Conservation (phyloP, 1,284 basidiomycete genomes). For the Vanrija humicola region DNA sequence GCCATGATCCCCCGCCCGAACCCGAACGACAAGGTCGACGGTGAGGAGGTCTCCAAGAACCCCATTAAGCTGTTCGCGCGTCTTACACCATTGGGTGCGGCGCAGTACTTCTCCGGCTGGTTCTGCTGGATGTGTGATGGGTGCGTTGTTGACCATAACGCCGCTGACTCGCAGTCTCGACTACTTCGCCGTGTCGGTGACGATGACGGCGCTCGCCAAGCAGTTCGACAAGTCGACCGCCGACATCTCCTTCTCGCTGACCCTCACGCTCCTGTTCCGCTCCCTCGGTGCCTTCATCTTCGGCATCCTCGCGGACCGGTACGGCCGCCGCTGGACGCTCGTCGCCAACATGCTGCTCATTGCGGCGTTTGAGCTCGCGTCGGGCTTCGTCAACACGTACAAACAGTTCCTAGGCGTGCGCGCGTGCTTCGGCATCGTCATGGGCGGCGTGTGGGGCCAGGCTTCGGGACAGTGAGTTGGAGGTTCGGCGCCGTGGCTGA, state of each 20-base stretch:
- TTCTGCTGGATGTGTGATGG: conserved; percentile 58
- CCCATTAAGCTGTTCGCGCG: conserved; percentile 46
- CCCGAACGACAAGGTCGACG: conserved; percentile 10
- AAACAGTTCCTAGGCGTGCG: conserved; percentile 51
- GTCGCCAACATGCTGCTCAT: conserved; percentile 70
- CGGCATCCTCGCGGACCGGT: conserved; percentile 70
- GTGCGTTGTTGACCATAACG: not conserved
- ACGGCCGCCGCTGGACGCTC: conserved; percentile 83
- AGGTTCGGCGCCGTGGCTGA: too few species aligned
- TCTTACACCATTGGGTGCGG: conserved; percentile 52
- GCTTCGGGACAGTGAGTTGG: conserved; percentile 9
- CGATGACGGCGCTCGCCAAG: conserved; percentile 55
- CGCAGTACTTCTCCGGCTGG: conserved; percentile 55
- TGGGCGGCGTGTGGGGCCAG: conserved; percentile 60
- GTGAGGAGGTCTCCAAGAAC: conserved; percentile 29
- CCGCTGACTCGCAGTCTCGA: conserved; percentile 19
- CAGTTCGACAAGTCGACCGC: conserved; percentile 35
- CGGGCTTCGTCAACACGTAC: conserved; percentile 52
- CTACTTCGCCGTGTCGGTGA: conserved; percentile 15
- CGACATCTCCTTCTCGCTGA: conserved; percentile 66
- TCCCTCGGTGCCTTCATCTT: conserved; percentile 82
- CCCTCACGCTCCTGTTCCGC: conserved; percentile 86
- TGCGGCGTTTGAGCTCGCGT: conserved; percentile 69
- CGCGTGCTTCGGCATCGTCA: conserved; percentile 76
- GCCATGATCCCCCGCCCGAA: conserved; percentile 31